These are phyloP conservation scores for Backusella macrospora DNA, from an alignment of 192 early-diverging fungal genomes.

Conservation along the genomic window DNA sequence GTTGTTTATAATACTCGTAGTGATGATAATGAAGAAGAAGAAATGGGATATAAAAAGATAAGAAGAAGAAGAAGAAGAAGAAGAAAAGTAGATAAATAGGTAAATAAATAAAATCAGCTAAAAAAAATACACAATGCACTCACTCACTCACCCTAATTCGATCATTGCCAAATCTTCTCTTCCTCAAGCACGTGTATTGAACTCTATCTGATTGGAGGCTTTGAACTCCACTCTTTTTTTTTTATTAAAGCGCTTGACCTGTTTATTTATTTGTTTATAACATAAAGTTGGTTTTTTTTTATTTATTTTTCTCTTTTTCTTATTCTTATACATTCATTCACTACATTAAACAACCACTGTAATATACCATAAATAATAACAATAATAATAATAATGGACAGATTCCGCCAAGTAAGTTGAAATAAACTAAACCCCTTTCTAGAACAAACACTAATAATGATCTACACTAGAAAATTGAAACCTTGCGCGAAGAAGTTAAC, in stretches of 20 bases:
- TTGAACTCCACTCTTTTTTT: not conserved
- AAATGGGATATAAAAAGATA: not conserved
- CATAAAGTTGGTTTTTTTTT: not conserved
- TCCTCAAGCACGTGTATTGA: conserved; percentile 2
- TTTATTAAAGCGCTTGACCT: conserved; percentile 1
- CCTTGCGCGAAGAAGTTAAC: conserved; percentile 67
- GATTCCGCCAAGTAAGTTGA: conserved; percentile 32
- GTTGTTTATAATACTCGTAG: no score
- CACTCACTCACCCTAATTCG: not conserved
- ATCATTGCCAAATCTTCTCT: not conserved
- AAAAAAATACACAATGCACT: not conserved
- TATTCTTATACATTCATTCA: not conserved
- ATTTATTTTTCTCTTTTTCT: not conserved
- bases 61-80: not conserved
- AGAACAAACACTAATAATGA: not conserved
- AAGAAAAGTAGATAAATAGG: not conserved
- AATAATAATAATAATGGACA: conserved; percentile 24
- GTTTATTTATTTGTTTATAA: not conserved
- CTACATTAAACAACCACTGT: not conserved
- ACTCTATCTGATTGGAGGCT: not conserved
- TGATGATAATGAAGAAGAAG: not conserved
- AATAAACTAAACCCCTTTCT: not conserved
- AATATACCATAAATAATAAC: not conserved
- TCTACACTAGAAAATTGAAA: conserved; percentile 60
- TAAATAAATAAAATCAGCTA: not conserved